These are phyloP conservation scores for Pleurotus djamor DNA, from an alignment of 768 basidiomycete species.

Conservation along the genomic window DNA sequence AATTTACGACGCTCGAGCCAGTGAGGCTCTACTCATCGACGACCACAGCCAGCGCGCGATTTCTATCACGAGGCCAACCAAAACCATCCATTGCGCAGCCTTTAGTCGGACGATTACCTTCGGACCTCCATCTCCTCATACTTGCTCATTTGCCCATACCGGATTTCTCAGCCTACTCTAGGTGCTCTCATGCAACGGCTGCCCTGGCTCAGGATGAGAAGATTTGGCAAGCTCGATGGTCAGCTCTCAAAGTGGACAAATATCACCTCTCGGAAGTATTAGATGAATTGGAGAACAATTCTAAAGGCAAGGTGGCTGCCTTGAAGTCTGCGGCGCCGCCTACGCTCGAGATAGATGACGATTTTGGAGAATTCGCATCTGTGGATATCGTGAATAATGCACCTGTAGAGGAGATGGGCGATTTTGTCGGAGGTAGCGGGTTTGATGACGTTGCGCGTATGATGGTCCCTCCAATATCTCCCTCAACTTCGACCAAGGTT, in stretches of 20 bases:
- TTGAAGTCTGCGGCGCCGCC: constrained; percentile 51
- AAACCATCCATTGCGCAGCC: constrained; percentile 21
- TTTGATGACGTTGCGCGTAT: constrained; percentile 20
- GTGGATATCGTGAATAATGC: constrained; percentile 30
- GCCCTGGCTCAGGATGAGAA: constrained; percentile 66
- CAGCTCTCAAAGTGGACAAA: constrained; percentile 49
- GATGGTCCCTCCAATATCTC: constrained; percentile 23
- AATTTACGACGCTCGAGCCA: constrained; percentile 84
- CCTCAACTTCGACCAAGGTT: constrained; percentile 21
- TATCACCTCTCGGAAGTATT: constrained; percentile 45
- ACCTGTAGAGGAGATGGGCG: constrained; percentile 41
- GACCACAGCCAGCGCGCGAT: constrained; percentile 26
- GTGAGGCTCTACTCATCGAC: constrained; percentile 45
- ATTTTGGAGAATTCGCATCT: constrained; percentile 85
- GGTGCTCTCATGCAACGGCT: constrained; percentile 61
- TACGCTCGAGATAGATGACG: constrained; percentile 71
- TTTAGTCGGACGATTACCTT: constrained; percentile 77
- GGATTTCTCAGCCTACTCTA: constrained; percentile 76
- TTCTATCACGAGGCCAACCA: constrained; percentile 20
- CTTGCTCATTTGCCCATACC: constrained; percentile 74
- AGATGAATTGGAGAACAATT: constrained; percentile 55
- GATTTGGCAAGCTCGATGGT: constrained; percentile 79
- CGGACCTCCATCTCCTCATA: constrained; percentile 72
- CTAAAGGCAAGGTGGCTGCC: constrained; percentile 32
- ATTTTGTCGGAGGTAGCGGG: constrained; percentile 33